Conservation (phyloP, 2,329 filamentous ascomycete genomes). For the Fonsecaea monophora region DNA sequence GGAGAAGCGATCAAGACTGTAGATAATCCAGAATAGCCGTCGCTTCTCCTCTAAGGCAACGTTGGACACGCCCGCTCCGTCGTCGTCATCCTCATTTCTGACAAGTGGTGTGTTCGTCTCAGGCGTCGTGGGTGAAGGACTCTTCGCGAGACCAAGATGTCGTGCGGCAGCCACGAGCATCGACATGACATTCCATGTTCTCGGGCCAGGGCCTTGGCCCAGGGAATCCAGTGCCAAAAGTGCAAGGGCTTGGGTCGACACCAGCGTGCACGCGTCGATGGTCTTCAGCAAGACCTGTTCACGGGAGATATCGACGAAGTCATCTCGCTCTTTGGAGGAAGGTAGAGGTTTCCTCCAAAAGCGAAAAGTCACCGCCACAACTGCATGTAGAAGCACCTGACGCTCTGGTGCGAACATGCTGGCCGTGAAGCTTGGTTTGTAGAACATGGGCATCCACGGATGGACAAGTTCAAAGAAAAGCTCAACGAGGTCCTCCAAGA, state of each 20-base stretch:
- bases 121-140: slow-evolving; percentile 21
- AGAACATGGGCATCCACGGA: slow-evolving; percentile 23
- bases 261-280: slow-evolving; percentile 19
- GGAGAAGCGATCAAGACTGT: slow-evolving; percentile 23
- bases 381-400: slow-evolving; percentile 18
- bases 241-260: slow-evolving; percentile 20
- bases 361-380: slow-evolving; percentile 18
- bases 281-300: slow-evolving; percentile 22
- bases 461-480: slow-evolving; percentile 25
- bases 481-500: slow-evolving; percentile 24
- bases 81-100: slow-evolving; percentile 23
- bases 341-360: slow-evolving; percentile 21
- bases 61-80: slow-evolving; percentile 12
- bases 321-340: slow-evolving; percentile 14
- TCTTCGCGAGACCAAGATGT: slow-evolving; percentile 22
- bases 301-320: slow-evolving; percentile 12
- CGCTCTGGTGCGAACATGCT: slow-evolving; percentile 22
- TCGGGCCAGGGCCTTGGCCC: slow-evolving; percentile 22
- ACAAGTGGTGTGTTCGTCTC: slow-evolving; percentile 22
- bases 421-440: slow-evolving; percentile 12
- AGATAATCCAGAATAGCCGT: slow-evolving; percentile 24
- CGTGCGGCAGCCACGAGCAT: slow-evolving; percentile 18
- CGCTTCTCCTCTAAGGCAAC: slow-evolving; percentile 22
- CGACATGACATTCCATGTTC: slow-evolving; percentile 19
- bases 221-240: slow-evolving; percentile 22